These are phyloP conservation scores for Staphylotrichum tortipilum DNA, from an alignment of 495 filamentous ascomycete species.

Conservation along the genomic window DNA sequence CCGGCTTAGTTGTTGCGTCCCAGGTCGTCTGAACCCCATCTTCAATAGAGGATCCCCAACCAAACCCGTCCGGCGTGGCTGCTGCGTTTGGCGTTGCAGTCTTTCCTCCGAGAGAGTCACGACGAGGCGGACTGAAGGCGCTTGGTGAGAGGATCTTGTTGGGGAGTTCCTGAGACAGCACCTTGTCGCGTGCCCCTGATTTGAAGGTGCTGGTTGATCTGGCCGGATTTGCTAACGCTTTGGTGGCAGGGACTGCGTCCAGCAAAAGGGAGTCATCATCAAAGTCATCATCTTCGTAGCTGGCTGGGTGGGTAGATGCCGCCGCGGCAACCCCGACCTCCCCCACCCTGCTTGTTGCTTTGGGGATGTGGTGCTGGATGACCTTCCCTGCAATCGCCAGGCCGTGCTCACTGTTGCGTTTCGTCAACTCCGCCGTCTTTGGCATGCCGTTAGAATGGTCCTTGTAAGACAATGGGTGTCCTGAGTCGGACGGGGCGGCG, in stretches of 20 bases:
- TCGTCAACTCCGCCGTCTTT: no score
- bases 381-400: no score
- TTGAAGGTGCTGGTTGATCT: neutral
- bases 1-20: no score
- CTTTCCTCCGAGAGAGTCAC: no score
- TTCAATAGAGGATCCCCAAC: no score
- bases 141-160: neutral
- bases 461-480: neutral
- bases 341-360: neutral
- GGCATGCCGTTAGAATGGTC: no score
- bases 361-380: neutral
- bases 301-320: neutral
- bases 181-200: constrained; percentile 9
- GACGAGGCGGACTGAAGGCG: neutral
- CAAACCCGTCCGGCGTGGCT: no score
- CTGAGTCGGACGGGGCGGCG: neutral
- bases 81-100: no score
- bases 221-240: neutral
- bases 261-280: neutral
- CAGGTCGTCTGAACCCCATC: no score
- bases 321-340: neutral
- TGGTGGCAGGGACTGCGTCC: neutral
- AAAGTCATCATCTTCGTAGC: neutral
- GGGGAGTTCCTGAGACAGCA: constrained; percentile 8
- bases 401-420: no score